Evolutionary conservation across 2,329 filamentous ascomycete species (phyloP), one percentile per base, ranked within the genome.

Genomic region (Pestalotiopsis sp.): DNA sequence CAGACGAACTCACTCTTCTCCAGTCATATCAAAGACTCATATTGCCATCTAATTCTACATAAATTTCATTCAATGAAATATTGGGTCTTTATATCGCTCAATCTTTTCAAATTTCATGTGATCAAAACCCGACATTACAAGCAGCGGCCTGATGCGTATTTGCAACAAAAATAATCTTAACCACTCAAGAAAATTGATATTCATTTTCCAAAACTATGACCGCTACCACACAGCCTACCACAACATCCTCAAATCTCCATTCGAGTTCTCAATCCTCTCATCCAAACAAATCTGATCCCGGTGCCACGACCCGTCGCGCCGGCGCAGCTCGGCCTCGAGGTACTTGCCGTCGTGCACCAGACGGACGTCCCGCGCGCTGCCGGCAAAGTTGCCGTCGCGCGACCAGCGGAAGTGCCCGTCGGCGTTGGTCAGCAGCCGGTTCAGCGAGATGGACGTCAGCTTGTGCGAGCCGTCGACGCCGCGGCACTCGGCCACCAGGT

Each of bases 401-500:
- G 56, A 39, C 72, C 72, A 73, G n/a, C 52, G 59, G 14, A 73
- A 66, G 17, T 70, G 69, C 1, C 72, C 72, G 27, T 73, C 64
- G n/a, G 39, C 20, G 9, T 72, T 73, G 11, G 69, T 69, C 61
- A 73, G 39, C 17, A 68, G 69, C 13, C 62, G 67, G 52, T 73
- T 73, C 52, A 73, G 64, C 25, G 69, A 69, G 13, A 73, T 70
- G 20, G 72, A 73, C 23, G 67, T 61, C 49, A 71, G 20, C 69
- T 70, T 70, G 45, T 60, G 64, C 14, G 62, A 64, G 3, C 72
- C 72, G 27, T 70, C 61, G 27, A 70, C 49, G 23, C 63, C 57
- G 38, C 68, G 57, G 64, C 70, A 72, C 41, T 70, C 71, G 57
- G 72, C 72, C 13, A 73, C 68, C 38, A 73, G 64, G 3, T 73